phyloP scores from a whole-genome alignment of 371 early-diverging fungal species.

The Massospora cicadina region DNA sequence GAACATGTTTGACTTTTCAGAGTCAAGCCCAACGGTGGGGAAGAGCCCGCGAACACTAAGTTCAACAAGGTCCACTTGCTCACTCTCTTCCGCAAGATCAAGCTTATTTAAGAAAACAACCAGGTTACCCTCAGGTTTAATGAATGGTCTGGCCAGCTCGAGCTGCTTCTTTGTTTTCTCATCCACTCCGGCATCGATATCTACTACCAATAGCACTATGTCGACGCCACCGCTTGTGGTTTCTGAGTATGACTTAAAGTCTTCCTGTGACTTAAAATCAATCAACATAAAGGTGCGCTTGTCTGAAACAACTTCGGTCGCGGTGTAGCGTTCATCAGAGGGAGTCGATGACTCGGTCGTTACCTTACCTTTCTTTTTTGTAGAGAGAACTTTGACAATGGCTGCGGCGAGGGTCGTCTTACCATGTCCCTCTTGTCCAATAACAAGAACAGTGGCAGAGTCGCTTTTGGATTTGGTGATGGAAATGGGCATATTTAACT shows the following conservation, averaged over 20 bases:
- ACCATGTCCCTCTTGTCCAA: conserved; percentile 6
- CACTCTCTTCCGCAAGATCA: neutral
- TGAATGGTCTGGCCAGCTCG: neutral
- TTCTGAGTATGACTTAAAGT: neutral
- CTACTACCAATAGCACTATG: neutral
- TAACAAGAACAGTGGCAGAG: neutral
- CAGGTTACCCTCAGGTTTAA: neutral
- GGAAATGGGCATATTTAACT: neutral
- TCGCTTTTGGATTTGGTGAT: neutral
- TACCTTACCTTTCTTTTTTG: neutral
- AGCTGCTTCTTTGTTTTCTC: neutral
- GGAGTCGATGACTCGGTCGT: neutral
- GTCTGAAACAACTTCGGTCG: neutral
- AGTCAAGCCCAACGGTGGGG: neutral
- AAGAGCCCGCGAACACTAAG: neutral
- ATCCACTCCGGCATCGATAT: neutral
- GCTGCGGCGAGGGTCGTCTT: conserved; percentile 4
- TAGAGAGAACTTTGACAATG: neutral
- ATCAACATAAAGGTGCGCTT: neutral
- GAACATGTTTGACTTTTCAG: neutral
- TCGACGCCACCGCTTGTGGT: neutral
- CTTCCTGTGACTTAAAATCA: neutral
- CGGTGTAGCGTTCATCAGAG: neutral
- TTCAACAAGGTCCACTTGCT: conserved; percentile 1
- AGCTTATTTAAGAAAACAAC: conserved; percentile 4